A percentile compares a stretch with the other conserved stretches of the same genome.
phyloP scores from a whole-genome alignment of 306 rosid genomes.

The Cucurbita argyrosperma region DNA sequence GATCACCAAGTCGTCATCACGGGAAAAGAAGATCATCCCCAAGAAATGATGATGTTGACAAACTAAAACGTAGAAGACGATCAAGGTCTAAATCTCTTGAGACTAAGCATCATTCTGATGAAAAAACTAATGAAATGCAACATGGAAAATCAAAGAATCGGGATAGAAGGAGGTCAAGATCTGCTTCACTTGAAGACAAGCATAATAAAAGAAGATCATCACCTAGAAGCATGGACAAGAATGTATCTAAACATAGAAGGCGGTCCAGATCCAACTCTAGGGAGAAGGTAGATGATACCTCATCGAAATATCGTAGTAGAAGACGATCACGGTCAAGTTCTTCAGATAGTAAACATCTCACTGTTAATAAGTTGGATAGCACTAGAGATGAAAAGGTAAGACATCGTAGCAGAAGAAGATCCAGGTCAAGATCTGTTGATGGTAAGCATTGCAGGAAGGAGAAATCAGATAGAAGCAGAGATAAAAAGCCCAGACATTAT shows the following conservation, averaged over 20 bases:
- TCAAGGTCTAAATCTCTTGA: constrained; percentile 68
- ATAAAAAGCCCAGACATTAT: constrained; percentile 54
- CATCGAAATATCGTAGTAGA: constrained; percentile 35
- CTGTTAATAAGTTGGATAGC: constrained; percentile 26
- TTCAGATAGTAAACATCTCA: constrained; percentile 31
- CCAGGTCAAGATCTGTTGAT: constrained; percentile 54
- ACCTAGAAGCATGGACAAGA: constrained; percentile 51
- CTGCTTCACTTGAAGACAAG: constrained; percentile 52
- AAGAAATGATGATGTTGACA: constrained; percentile 43
- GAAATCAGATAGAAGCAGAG: constrained; percentile 30
- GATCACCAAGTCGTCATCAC: constrained; percentile 46
- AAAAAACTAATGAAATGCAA: constrained; percentile 32
- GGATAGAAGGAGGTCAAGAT: constrained; percentile 62
- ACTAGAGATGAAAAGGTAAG: constrained; percentile 35
- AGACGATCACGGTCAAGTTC: constrained; percentile 78
- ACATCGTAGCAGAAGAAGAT: constrained; percentile 33
- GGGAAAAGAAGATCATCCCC: constrained; percentile 60
- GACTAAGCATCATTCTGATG: constrained; percentile 23
- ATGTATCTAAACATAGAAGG: constrained; percentile 40
- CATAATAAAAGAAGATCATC: constrained; percentile 32
- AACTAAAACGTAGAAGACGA: constrained; percentile 42
- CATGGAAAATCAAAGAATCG: constrained; percentile 40
- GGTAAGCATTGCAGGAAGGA: constrained; percentile 31
- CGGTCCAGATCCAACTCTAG: constrained; percentile 63
- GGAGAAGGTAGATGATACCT: constrained; percentile 29